phyloP scores from a whole-genome alignment of 2,329 filamentous ascomycete species.

The Aspergillus latus region DNA sequence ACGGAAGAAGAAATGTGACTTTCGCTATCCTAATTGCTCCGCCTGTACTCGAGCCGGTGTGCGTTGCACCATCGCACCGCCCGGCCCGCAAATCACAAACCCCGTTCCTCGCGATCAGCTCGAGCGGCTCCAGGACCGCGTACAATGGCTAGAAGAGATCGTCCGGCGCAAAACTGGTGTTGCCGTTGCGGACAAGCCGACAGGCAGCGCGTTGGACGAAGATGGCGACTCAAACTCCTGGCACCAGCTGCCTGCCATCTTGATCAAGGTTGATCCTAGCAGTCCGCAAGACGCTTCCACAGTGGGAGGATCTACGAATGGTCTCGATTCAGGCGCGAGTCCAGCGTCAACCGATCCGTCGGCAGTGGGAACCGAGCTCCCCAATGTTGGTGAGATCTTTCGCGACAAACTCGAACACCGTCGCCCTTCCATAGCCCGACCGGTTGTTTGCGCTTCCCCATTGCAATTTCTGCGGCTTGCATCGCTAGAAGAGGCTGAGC shows the following conservation, averaged over 20 bases:
- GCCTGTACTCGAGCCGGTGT: conserved; percentile 42
- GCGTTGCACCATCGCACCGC: conserved; percentile 41
- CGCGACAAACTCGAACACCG: conserved; percentile 41
- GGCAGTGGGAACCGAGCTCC: conserved; percentile 32
- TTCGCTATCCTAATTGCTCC: conserved; percentile 43
- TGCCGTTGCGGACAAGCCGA: conserved; percentile 33
- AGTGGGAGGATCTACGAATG: conserved; percentile 14
- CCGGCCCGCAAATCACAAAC: conserved; percentile 38
- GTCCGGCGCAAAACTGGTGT: conserved; percentile 38
- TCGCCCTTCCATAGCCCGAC: conserved; percentile 35
- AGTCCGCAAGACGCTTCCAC: conserved; percentile 23
- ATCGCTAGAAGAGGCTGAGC: conserved; percentile 38
- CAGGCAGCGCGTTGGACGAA: conserved; percentile 34
- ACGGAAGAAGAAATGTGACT: conserved; percentile 44
- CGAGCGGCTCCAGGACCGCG: conserved; percentile 41
- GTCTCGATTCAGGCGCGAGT: conserved; percentile 10
- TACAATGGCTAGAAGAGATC: conserved; percentile 40
- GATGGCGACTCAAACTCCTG: conserved; percentile 38
- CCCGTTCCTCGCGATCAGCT: conserved; percentile 42
- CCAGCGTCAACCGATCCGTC: conserved; percentile 19
- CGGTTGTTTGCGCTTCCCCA: conserved; percentile 28
- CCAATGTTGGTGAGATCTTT: conserved; percentile 43
- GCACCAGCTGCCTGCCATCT: conserved; percentile 40
- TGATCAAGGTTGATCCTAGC: conserved; percentile 37
- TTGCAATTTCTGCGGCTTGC: conserved; percentile 36